Evolutionary conservation across 345 rosid species (phyloP).

Genomic region (Lagerstroemia speciosa): DNA sequence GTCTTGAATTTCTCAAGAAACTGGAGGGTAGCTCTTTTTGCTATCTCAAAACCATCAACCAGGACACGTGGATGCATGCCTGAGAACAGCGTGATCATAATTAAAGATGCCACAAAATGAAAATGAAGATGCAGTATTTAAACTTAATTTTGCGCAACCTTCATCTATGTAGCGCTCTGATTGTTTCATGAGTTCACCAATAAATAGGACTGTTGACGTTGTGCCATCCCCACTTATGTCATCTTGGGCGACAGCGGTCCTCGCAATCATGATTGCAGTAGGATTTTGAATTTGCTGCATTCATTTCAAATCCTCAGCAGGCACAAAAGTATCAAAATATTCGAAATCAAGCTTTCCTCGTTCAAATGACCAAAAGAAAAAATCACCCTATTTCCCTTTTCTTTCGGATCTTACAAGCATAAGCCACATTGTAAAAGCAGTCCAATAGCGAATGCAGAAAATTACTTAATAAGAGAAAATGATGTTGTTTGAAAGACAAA

Average conservation of each 20-base stretch:
- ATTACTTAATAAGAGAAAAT: no score
- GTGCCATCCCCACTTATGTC: constrained; percentile 97
- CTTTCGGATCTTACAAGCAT: not conserved
- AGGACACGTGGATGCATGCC: constrained; percentile 99
- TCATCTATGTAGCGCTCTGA: constrained; percentile 95
- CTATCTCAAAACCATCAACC: constrained; percentile 97
- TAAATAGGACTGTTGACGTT: constrained; percentile 86
- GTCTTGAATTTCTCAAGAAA: constrained; percentile 92
- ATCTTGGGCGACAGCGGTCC: constrained; percentile 99
- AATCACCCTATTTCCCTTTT: not conserved
- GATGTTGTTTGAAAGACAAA: not conserved
- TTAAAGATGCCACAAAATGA: not conserved
- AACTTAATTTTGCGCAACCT: constrained; percentile 24
- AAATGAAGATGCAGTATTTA: not conserved
- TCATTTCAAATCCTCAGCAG: not conserved
- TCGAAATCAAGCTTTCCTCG: not conserved
- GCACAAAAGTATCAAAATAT: not conserved
- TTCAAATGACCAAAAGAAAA: not conserved
- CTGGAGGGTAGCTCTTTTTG: constrained; percentile 86
- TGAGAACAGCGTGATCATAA: constrained; percentile 13
- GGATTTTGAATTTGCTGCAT: constrained; percentile 97
- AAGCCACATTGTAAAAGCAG: not conserved
- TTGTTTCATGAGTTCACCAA: constrained; percentile 97
- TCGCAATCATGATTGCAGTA: constrained; percentile 96
- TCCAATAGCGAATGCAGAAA: not conserved